These are phyloP conservation scores for Hura crepitans DNA, from an alignment of 441 rosid species.

Conservation along the genomic window DNA sequence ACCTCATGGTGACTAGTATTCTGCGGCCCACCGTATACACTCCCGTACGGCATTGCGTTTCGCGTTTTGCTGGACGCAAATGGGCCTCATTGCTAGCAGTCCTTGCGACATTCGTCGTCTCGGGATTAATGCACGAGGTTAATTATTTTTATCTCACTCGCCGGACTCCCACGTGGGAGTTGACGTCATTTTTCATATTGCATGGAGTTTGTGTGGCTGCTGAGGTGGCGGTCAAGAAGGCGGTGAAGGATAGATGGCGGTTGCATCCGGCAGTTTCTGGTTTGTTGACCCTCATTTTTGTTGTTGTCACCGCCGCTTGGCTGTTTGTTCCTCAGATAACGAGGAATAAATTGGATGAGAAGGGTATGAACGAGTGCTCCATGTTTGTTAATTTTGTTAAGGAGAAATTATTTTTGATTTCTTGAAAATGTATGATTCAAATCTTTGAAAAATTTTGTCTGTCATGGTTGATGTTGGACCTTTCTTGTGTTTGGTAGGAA, in stretches of 20 bases:
- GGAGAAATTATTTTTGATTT: neutral
- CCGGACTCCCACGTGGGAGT: slow-evolving; percentile 14
- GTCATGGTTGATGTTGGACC: too few species aligned
- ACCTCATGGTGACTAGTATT: slow-evolving; percentile 8
- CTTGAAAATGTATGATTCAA: too few species aligned
- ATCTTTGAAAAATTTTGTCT: too few species aligned
- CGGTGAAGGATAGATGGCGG: neutral
- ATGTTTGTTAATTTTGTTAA: slow-evolving; percentile 1
- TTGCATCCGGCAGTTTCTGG: neutral
- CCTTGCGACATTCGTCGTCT: slow-evolving; percentile 4
- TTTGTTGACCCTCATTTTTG: neutral
- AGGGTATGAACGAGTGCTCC: neutral
- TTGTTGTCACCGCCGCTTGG: slow-evolving; percentile 4
- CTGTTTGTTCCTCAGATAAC: slow-evolving; percentile 15
- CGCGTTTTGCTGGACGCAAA: neutral
- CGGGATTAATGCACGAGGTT: slow-evolving; percentile 16
- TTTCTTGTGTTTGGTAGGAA: too few species aligned
- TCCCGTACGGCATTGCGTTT: neutral
- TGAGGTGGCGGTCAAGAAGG: slow-evolving; percentile 12
- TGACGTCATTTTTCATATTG: slow-evolving; percentile 14
- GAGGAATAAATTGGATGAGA: neutral
- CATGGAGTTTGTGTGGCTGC: slow-evolving; percentile 15
- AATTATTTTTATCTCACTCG: slow-evolving; percentile 14
- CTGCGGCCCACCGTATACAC: slow-evolving; percentile 12
- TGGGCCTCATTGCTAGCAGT: slow-evolving; percentile 7